Base-by-base conservation (phyloP, 306 rosid genomes). In the Glycine tomentella region DNA sequence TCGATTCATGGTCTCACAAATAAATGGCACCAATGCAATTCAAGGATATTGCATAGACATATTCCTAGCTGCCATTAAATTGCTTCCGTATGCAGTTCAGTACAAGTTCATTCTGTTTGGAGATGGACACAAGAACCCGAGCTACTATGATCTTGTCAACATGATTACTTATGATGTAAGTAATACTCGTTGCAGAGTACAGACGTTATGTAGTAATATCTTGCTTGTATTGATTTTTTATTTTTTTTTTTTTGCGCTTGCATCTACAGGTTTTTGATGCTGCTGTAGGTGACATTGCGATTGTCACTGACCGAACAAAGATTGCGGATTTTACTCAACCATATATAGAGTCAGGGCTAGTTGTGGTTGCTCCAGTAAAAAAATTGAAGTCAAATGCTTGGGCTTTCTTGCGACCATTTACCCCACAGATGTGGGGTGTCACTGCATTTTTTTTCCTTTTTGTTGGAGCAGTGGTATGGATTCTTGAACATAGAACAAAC, bases 241-340 rank as follows among this genome's bases (percentile, higher is more conserved):
- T n/a, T n/a, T n/a, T n/a, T n/a, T n/a, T n/a, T n/a, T 0, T 65
- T 46, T 1, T 20, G 44, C 13, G 72, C 72, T 74, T 86, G 61
- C 59, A 63, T 64, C 8, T 71, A 3, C 69, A 91, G 97, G 86
- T 63, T 12, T 93, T 76, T 83, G 97, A 93, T 76, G 97, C 88
- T 62, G 97, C 84, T n/a, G 77, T 93, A 17, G 97, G 97, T 17
- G 97, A 93, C 86, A 86, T 93, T 77, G 84, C 97, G n/a, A 93
- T 93, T 45, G 87, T 83, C 81, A 93, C 94, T 12, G 85, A 86
- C 74, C 85, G 97, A 77, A 90, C 97, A 68, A 90, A 69, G 81
- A 87, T 91, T 85, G 97, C 63, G 16, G 97, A 93, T 85, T 93
- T 93, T 81, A 93, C 93, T 9, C 97, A 91, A 65, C 97, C 97